Conservation (phyloP, 345 rosid genomes). For the Eutrema yunnanense region DNA sequence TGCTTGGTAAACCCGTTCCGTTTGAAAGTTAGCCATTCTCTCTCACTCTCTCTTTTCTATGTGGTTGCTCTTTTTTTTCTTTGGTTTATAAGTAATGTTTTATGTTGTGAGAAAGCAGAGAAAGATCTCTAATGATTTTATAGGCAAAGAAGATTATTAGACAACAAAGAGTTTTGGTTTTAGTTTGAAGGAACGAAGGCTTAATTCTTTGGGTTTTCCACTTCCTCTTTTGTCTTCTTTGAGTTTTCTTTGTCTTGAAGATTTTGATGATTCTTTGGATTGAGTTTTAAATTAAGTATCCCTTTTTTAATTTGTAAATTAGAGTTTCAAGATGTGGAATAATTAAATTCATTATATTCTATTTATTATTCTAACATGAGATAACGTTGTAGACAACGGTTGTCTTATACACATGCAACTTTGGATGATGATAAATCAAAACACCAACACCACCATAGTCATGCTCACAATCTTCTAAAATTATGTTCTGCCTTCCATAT, state of each 20-base stretch:
- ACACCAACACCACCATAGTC: background rate
- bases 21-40: slow-evolving; percentile 23
- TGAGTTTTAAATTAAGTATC: slow-evolving; percentile 7
- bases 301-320: slow-evolving; percentile 3
- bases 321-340: background rate
- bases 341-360: background rate
- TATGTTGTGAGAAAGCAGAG: slow-evolving; percentile 17
- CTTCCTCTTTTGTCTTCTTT: slow-evolving; percentile 24
- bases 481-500: background rate
- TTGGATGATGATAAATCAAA: background rate
- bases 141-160: slow-evolving; percentile 14
- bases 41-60: background rate
- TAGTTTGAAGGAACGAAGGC: slow-evolving; percentile 26
- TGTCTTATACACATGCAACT: background rate
- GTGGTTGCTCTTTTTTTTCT: background rate
- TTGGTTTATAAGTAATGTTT: slow-evolving; percentile 18
- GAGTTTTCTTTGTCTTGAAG: slow-evolving; percentile 31
- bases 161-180: slow-evolving; percentile 10
- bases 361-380: background rate
- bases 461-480: background rate
- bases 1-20: slow-evolving; percentile 23
- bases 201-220: slow-evolving; percentile 30
- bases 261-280: slow-evolving; percentile 27
- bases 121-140: slow-evolving; percentile 8
- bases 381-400: too few species aligned